Conservation (phyloP, 495 filamentous ascomycete genomes). For the Penicillium argentinense region DNA sequence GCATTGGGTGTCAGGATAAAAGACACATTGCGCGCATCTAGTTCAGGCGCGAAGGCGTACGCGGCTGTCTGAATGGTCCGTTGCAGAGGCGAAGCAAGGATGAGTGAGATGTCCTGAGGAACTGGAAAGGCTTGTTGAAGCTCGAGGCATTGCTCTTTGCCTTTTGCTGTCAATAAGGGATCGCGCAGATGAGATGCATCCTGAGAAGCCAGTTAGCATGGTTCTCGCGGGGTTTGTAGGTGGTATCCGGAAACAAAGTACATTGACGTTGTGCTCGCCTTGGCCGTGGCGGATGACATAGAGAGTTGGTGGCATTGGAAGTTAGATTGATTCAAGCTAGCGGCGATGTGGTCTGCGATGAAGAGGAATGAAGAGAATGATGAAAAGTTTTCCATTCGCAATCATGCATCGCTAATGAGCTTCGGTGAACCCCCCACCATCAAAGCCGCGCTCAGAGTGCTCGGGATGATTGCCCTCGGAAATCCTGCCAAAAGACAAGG, state of each 20-base stretch:
- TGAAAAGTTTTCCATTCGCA: no score
- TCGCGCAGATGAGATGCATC: slow-evolving; percentile 18
- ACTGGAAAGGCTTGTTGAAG: slow-evolving; percentile 12
- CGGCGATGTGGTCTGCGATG: no score
- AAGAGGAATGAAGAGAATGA: no score
- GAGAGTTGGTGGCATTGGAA: slow-evolving; percentile 20
- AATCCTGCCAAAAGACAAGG: no score
- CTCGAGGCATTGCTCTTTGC: slow-evolving; percentile 16
- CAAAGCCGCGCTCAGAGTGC: no score
- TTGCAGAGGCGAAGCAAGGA: slow-evolving; percentile 18
- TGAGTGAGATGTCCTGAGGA: slow-evolving; percentile 3
- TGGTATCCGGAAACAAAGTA: no score
- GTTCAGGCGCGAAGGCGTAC: slow-evolving; percentile 9
- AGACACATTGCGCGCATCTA: slow-evolving; percentile 16
- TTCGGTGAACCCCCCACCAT: no score
- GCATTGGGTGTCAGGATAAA: slow-evolving; percentile 15
- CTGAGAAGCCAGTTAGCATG: no score
- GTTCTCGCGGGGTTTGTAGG: no score
- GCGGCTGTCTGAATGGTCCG: slow-evolving; percentile 25
- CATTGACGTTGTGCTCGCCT: slow-evolving; percentile 24
- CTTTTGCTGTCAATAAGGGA: slow-evolving; percentile 15
- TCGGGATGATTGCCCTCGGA: no score
- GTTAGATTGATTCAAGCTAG: no score
- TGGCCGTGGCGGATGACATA: slow-evolving; percentile 17
- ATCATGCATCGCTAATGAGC: no score